Evolutionary conservation across 257 asterid genomes (phyloP), one percentile per base, ranked within the genome.

Genomic region (Eustoma russellianum): DNA sequence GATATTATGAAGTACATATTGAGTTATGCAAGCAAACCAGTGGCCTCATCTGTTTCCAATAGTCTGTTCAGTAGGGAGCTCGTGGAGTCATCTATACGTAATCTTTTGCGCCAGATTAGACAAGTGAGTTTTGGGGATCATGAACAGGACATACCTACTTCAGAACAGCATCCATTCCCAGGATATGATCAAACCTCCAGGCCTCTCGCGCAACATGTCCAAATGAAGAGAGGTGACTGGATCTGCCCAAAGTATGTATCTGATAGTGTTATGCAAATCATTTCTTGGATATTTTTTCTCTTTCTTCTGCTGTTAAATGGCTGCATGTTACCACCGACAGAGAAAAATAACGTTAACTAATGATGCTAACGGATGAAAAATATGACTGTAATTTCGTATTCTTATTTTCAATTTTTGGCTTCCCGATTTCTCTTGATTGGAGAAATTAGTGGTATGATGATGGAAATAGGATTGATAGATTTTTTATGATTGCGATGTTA

Each of bases 201-300:
- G 58, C 83, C 88, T 47, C 53, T 48, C 55, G 80, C 87, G 65
- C 94, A 71, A 66, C 77, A 79, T 72, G 62, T 79, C 67, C 86
- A 75, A 68, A 87, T 87, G 95, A 91, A 91, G 79, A 77, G 86
- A 74, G 98, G 98, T 24, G 97, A 91, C 76, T 91, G 98, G 98
- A 79, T 80, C 55, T 91, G 98, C 74, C 61, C 64, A 40, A 91
- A 82, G 98, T 91, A 79, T 66, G 86, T 70, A n/a, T 66, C 43
- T 55, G 16, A 19, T 55, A 0, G 12, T 34, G 14, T 33, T 17
- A 15, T 11, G 43, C 43, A 38, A 38, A 38, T 38, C 43, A 3
- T 38, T 38, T 38, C 12, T 11, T 7, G 43, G 43, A 6, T 9
- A 35, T 38, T 38, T 38, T 2, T 6, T 38, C 6, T 38, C 28